Conservation (phyloP, 441 rosid species). For the Cnidoscolus chayamansa region DNA sequence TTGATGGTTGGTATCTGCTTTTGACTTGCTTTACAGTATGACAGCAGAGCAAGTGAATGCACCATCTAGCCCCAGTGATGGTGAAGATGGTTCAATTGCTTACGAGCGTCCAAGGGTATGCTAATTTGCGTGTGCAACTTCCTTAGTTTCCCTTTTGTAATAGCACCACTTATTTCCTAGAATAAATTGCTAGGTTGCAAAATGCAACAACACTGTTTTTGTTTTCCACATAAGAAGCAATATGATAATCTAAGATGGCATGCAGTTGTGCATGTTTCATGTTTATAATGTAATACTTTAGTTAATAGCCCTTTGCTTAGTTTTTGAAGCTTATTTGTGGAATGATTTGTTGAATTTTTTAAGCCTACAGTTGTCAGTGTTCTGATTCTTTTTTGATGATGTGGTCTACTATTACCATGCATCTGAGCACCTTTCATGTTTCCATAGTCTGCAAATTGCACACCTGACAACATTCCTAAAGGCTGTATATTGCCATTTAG, state of each 20-base stretch:
- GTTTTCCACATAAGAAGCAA: background rate
- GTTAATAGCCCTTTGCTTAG: background rate
- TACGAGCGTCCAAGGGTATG: conserved; percentile 56
- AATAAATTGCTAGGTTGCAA: background rate
- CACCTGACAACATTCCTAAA: too few species aligned
- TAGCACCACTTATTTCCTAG: background rate
- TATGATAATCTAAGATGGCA: background rate
- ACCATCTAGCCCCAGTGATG: conserved; percentile 82
- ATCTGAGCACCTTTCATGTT: background rate
- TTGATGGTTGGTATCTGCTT: conserved; percentile 7
- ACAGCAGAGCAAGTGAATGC: conserved; percentile 73
- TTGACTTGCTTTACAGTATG: conserved; percentile 67
- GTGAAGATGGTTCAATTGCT: conserved; percentile 60
- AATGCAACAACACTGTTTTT: background rate
- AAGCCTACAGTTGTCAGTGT: background rate
- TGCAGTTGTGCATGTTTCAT: background rate
- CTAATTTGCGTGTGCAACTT: conserved; percentile 4
- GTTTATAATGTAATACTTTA: background rate
- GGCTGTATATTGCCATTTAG: background rate
- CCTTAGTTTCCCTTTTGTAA: background rate
- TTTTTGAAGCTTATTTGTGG: background rate
- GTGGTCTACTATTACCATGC: background rate
- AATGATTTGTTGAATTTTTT: background rate
- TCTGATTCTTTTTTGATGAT: background rate
- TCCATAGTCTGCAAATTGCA: background rate